Evolutionary conservation across 176 grass and related monocot species (phyloP).

Genomic region (Elymus sibiricus): DNA sequence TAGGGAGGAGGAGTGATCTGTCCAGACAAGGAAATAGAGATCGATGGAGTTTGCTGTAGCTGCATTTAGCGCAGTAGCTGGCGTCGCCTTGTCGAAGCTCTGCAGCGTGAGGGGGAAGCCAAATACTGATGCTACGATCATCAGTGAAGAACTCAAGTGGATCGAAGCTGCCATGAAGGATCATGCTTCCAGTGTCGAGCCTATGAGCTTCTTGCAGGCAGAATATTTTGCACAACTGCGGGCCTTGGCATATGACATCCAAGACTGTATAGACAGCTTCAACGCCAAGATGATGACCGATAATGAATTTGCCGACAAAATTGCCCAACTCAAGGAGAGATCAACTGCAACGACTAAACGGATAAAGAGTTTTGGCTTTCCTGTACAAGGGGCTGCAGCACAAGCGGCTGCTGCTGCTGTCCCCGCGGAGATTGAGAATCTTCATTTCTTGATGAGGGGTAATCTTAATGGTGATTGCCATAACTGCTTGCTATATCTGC

Average conservation of each 20-base stretch:
- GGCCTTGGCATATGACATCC: not conserved
- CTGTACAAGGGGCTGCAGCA: no score
- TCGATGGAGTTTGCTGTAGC: not conserved
- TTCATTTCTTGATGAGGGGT: not conserved
- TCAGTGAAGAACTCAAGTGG: not conserved
- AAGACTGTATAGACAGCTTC: not conserved
- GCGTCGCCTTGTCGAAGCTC: not conserved
- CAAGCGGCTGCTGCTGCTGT: not conserved
- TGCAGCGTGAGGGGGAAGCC: not conserved
- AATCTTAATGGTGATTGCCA: not conserved
- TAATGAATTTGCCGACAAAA: not conserved
- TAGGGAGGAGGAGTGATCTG: not conserved
- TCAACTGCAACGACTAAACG: rapidly evolving
- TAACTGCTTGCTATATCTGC: not conserved
- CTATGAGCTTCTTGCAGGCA: not conserved
- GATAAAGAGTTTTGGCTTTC: no score
- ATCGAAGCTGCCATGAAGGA: not conserved
- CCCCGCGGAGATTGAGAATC: not conserved
- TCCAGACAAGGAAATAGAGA: not conserved
- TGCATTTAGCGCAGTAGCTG: not conserved
- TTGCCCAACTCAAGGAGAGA: not conserved
- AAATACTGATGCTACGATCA: not conserved
- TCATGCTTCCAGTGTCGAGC: no score
- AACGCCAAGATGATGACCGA: not conserved
- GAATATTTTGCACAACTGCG: not conserved